Percentiles rank a stretch among this genome's conserved stretches.
phyloP scores from a whole-genome alignment of 495 filamentous ascomycete genomes.

The Hyphodiscus hymeniophilus region DNA sequence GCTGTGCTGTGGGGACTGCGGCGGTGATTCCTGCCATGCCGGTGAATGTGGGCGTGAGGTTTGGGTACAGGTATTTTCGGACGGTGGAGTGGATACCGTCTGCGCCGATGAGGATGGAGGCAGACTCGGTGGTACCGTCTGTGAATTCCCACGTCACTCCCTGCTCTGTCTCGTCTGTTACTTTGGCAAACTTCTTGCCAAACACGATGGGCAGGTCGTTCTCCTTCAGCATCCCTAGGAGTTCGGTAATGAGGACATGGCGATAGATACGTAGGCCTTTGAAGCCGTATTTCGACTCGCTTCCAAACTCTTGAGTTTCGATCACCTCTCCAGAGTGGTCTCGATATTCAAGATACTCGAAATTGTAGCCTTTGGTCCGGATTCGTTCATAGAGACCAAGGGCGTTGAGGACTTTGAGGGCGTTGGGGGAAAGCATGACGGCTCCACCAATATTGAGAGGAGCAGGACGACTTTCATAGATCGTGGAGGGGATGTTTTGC shows the following conservation, averaged over 20 bases:
- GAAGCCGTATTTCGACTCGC: conserved; percentile 12
- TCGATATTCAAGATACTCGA: conserved; percentile 13
- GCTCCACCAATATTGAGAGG: conserved; percentile 35
- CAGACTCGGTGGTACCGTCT: conserved; percentile 30
- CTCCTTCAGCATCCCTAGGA: conserved; percentile 5
- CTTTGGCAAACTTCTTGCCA: conserved; percentile 8
- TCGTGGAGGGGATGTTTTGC: conserved; percentile 28
- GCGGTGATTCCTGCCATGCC: conserved; percentile 10
- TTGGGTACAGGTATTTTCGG: conserved; percentile 24
- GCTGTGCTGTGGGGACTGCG: conserved; percentile 9
- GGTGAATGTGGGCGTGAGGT: conserved; percentile 4
- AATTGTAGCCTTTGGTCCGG: conserved; percentile 10
- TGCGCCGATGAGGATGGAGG: conserved; percentile 51
- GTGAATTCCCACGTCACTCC: conserved; percentile 24
- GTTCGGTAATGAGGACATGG: conserved; percentile 8
- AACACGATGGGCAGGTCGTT: conserved; percentile 2
- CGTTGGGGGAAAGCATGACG: conserved; percentile 44
- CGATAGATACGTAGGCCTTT: conserved; percentile 11
- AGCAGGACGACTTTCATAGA: conserved; percentile 34
- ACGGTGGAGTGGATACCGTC: conserved; percentile 49
- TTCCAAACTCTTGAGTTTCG: conserved; percentile 11
- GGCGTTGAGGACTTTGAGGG: conserved; percentile 35
- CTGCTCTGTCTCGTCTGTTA: conserved; percentile 6
- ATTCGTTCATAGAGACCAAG: conserved; percentile 29
- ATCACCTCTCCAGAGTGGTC: conserved; percentile 1